A percentile compares a stretch with the other conserved stretches of the same genome.
Conservation (phyloP, 140 eudicot species). For the Eryngium alpinum region DNA sequence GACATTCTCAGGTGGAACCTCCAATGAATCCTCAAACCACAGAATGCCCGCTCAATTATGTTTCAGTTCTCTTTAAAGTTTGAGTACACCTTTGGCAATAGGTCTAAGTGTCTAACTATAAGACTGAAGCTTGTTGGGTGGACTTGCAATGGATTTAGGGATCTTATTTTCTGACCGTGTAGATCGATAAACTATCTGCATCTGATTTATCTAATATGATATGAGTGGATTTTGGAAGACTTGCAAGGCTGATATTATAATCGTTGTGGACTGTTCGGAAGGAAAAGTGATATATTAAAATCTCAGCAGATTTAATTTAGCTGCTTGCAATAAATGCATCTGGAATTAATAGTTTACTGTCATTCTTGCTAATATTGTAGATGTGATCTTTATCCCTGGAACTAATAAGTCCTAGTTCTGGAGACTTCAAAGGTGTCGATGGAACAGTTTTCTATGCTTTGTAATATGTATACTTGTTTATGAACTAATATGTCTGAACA, state of each 20-base stretch:
- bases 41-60: background rate
- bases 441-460: background rate
- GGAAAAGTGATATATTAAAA: too few relatives aligned
- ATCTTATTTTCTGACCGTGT: too few relatives aligned
- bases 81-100: too few relatives aligned
- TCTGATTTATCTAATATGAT: background rate
- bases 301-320: too few relatives aligned
- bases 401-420: background rate
- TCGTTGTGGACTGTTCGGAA: background rate
- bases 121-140: background rate
- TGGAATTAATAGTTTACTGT: background rate
- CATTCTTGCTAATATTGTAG: background rate
- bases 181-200: too few relatives aligned
- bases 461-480: background rate
- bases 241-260: background rate
- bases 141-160: background rate
- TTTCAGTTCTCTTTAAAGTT: too few relatives aligned
- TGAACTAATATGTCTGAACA: background rate
- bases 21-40: background rate
- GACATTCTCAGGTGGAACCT: background rate
- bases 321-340: background rate
- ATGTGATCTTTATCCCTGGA: background rate
- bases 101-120: background rate
- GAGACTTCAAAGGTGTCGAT: background rate
- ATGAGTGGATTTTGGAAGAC: background rate